Percentiles rank a stretch among this genome's conserved stretches.
phyloP scores from a whole-genome alignment of 108 stramenopile genomes.

The Mediolabrus comicus region DNA sequence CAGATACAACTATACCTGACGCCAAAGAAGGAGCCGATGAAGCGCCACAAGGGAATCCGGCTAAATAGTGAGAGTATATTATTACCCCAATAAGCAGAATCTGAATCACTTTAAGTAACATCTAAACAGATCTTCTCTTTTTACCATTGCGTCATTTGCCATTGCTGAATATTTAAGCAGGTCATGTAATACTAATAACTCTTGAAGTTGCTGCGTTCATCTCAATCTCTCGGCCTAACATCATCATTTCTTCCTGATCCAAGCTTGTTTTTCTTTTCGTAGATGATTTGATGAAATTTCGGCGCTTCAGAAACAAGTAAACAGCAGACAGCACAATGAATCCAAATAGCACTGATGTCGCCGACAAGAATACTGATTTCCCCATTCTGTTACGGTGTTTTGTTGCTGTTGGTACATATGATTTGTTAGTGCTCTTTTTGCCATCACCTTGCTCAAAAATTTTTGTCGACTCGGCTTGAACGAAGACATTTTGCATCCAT shows the following conservation, averaged over 20 bases:
- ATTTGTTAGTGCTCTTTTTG: no score
- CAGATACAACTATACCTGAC: not conserved
- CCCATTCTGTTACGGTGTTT: not conserved
- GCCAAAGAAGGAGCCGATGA: no score
- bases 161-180: no score
- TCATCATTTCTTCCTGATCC: not conserved
- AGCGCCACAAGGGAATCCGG: no score
- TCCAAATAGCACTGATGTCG: not conserved
- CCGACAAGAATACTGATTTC: not conserved
- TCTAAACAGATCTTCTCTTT: no score
- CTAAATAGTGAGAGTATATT: no score
- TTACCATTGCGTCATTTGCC: no score
- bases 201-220: no score
- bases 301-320: not conserved
- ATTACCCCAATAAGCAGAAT: no score
- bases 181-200: no score
- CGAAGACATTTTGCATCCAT: slow-evolving; percentile 33
- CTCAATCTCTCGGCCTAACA: not conserved
- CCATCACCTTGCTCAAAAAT: not conserved
- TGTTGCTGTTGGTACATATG: not conserved
- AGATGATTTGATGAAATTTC: not conserved
- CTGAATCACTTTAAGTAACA: no score
- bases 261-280: not conserved
- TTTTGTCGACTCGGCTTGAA: slow-evolving; percentile 5
- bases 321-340: not conserved